phyloP scores from a whole-genome alignment of 768 basidiomycete genomes.

The Pulveroboletus sp. region DNA sequence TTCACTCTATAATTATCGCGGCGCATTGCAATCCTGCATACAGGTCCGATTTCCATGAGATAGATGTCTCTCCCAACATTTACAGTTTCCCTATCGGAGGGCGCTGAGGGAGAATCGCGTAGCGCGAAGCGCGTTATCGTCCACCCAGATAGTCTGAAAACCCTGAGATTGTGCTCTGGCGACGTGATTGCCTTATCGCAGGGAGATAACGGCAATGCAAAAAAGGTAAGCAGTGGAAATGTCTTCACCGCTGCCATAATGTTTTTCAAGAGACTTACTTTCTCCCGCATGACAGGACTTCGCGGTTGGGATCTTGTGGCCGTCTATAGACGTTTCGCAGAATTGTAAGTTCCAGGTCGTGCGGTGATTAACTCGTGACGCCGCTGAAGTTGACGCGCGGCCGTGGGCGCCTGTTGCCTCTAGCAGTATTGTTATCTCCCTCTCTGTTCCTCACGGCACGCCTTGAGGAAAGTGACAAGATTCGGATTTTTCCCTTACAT shows the following conservation, averaged over 20 bases:
- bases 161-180: constrained; percentile 59
- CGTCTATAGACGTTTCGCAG: constrained; percentile 57
- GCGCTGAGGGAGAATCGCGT: constrained; percentile 40
- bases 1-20: background rate
- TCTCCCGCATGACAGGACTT: constrained; percentile 42
- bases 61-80: constrained; percentile 30
- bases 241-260: constrained; percentile 2
- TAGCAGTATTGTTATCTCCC: constrained; percentile 54
- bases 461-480: constrained; percentile 46
- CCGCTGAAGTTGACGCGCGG: constrained; percentile 15
- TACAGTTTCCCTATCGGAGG: constrained; percentile 36
- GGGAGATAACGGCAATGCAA: constrained; percentile 30
- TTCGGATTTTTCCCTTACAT: constrained; percentile 47
- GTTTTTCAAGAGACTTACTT: constrained; percentile 16
- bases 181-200: constrained; percentile 59
- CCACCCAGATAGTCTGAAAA: constrained; percentile 58
- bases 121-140: constrained; percentile 60
- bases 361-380: background rate
- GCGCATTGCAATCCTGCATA: background rate
- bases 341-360: constrained; percentile 45
- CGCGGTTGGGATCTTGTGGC: constrained; percentile 72
- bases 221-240: constrained; percentile 33
- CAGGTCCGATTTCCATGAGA: background rate
- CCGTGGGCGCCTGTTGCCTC: constrained; percentile 5
- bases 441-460: constrained; percentile 61